phyloP scores from a whole-genome alignment of 1,284 basidiomycete species.

The Rhodotorula sp. region DNA sequence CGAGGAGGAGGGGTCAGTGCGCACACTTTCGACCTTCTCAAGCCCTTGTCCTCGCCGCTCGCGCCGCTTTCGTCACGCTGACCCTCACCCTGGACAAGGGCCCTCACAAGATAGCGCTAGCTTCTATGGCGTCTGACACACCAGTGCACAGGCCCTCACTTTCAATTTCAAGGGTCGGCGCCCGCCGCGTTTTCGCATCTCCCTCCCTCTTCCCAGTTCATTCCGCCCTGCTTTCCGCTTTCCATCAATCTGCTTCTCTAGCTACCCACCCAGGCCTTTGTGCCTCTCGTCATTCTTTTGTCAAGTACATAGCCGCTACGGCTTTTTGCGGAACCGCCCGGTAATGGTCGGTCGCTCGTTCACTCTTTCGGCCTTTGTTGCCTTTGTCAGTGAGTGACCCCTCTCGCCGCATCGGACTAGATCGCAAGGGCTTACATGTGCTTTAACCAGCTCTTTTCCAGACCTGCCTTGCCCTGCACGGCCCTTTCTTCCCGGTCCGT shows the following conservation, averaged over 20 bases:
- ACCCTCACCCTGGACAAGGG: too few relatives aligned
- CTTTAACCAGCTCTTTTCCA: background rate
- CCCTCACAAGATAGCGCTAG: too few relatives aligned
- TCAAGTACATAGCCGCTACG: background rate
- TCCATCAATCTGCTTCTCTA: background rate
- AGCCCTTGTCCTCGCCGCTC: too few relatives aligned
- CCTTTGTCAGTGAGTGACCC: background rate
- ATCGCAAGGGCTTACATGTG: background rate
- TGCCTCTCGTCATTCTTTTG: background rate
- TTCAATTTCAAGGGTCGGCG: too few relatives aligned
- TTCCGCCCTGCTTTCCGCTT: background rate
- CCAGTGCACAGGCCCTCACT: too few relatives aligned
- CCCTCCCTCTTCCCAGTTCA: too few relatives aligned
- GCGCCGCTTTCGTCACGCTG: too few relatives aligned
- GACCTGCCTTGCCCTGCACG: background rate
- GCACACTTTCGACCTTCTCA: too few relatives aligned
- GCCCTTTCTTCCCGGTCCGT: background rate
- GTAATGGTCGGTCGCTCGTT: slow-evolving; percentile 5
- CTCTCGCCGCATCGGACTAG: background rate
- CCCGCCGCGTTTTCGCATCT: too few relatives aligned
- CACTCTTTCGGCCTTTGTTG: slow-evolving; percentile 1
- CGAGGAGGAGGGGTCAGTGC: too few relatives aligned
- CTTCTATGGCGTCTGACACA: too few relatives aligned
- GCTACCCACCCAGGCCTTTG: background rate
- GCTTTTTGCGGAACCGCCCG: background rate